Percentiles rank a stretch among this genome's conserved stretches.
Conservation (phyloP, 2,329 filamentous ascomycete species). For the Pseudogymnoascus sp. region DNA sequence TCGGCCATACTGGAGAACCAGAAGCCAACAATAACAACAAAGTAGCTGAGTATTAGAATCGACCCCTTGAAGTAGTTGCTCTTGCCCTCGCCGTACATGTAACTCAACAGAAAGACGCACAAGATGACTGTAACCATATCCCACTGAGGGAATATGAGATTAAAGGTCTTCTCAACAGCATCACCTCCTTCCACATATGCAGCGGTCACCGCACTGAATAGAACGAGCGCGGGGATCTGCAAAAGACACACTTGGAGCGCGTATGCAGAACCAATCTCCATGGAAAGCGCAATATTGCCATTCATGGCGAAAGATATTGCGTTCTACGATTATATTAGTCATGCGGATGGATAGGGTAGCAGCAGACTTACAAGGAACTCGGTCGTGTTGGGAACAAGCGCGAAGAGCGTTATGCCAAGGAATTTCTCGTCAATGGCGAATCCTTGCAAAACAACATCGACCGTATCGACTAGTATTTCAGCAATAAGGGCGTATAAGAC, state of each 20-base stretch:
- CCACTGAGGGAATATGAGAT: slow-evolving; percentile 94
- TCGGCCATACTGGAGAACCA: slow-evolving; percentile 60
- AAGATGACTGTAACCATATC: slow-evolving; percentile 96
- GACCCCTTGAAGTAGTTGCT: slow-evolving; percentile 99
- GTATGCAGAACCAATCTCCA: slow-evolving; percentile 98
- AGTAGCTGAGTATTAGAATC: slow-evolving; percentile 83
- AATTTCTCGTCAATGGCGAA: slow-evolving; percentile 96
- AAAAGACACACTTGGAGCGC: slow-evolving; percentile 91
- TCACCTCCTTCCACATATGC: slow-evolving; percentile 45
- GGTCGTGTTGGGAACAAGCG: slow-evolving; percentile 93
- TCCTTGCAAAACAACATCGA: slow-evolving; percentile 88
- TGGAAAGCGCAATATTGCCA: slow-evolving; percentile 93
- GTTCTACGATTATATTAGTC: slow-evolving; percentile 48
- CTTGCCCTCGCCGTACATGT: slow-evolving; percentile 97
- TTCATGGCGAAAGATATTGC: slow-evolving; percentile 99
- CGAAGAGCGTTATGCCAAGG: slow-evolving; percentile 90
- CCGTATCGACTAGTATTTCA: slow-evolving; percentile 92
- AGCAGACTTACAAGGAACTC: slow-evolving; percentile 71
- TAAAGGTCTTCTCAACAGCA: slow-evolving; percentile 59
- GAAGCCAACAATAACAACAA: slow-evolving; percentile 87
- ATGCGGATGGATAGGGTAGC: not conserved
- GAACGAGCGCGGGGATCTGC: slow-evolving; percentile 84
- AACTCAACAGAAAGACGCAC: slow-evolving; percentile 90
- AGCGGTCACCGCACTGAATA: slow-evolving; percentile 75
- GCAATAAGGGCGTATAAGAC: slow-evolving; percentile 93